Base-by-base conservation (phyloP, 2,329 filamentous ascomycete genomes). In the Diaporthe helianthi region DNA sequence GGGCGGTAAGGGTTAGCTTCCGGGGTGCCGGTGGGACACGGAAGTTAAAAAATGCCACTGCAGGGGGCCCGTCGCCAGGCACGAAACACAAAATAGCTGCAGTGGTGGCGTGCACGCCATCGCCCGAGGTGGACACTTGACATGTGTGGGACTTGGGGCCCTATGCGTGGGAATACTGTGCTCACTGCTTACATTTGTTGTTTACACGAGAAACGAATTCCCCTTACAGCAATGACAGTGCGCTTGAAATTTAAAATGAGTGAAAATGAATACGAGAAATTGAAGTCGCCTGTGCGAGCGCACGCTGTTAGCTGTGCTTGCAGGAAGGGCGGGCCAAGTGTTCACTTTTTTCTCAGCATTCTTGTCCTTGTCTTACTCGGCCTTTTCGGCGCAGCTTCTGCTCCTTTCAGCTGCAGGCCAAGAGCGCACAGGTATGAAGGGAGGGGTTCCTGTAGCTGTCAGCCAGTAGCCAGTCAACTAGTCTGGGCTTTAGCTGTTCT, bases 361-460 rank as follows among this genome's bases (percentile, higher is more conserved):
- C 55, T 47, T 47, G 26, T 33, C 41, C 12, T 24, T 33, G 31
- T 33, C 31, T 33, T 33, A 33, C 8, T 33, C 12, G 36, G 12
- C 36, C 1, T 12, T 12, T 46, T 54, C 12, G 17, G n/a, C 1
- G 29, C 13, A n/a, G 41, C 33, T 15, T 36, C 51, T 22, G 17
- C 33, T 15, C 63, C 13, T 10, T 31, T 33, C 33, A 53, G 61
- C 47, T 31, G 38, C 49, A 46, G 47, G 24, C 63, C 63, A 65
- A 65, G 22, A 46, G 29, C 51, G 64, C 64, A 66, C 64, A 66
- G 64, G 24, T 33, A 49, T 29, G 58, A 61, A 41, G 26, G 58
- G 26, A 63, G 49, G 47, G 3, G 8, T 17, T 44, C 19, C 41
- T 44, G 41, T 44, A n/a, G 41, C 53, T n/a, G 38, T 60, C 54